Evolutionary conservation across 2,329 filamentous ascomycete genomes (phyloP), one percentile per base, ranked within the genome.

Genomic region (Aspergillus amoenus): DNA sequence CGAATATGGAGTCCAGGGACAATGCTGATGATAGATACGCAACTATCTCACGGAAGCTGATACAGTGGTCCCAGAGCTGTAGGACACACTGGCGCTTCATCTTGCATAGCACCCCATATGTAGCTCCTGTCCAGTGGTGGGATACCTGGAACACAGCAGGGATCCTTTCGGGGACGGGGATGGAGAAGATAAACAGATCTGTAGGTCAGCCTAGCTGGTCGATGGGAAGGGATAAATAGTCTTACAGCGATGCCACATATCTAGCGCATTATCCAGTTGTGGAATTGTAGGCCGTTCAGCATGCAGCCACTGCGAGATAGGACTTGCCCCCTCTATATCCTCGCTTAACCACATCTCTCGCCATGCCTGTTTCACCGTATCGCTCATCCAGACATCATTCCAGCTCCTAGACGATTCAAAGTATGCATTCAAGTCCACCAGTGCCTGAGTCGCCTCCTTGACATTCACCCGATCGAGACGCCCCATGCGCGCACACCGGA

Each of bases 41-140:
- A 48, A 77, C 79, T 58, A 74, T 81, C 64, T 85, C 83, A 56
- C 83, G 75, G 82, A 83, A 86, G 43, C 79, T 81, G 59, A 86
- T 85, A 18, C 81, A 81, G 66, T 86, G 84, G 63, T 86, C 84
- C 84, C 84, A 86, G 54, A 86, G 83, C 57, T 84, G 82, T 18
- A 85, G 78, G 0, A 81, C 84, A 56, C 82, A 83, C 53, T 81
- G 79, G 30, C 82, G 78, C 68, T 84, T 84, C 59, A 85, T 75
- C 70, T 86, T 85, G 68, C 83, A 84, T 5, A 86, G 78, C 59
- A 86, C 81, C 32, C 83, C 84, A 59, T 85, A 86, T 0, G 83
- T 80, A 5, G 81, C 82, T 49, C 82, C 82, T 39, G 84, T 82
- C 57, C 81, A 82, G 69, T 86, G 84, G 64, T 86, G 84, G 3